Conservation (phyloP, 345 rosid species). For the Barbarea vulgaris region DNA sequence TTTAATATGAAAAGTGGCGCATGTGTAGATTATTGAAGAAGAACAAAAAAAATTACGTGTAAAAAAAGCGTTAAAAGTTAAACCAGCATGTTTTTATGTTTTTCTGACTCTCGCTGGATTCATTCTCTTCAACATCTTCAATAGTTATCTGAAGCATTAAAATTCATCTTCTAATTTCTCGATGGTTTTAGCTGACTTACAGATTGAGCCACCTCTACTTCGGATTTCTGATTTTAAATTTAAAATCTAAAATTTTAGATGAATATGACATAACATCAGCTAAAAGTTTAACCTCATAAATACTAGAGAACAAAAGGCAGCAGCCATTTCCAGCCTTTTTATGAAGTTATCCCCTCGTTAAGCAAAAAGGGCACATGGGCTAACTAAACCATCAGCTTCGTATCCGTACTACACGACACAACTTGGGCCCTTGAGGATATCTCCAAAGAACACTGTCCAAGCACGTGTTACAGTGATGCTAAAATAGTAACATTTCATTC, state of each 20-base stretch:
- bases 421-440: background rate
- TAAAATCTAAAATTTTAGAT: background rate
- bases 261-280: background rate
- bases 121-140: background rate
- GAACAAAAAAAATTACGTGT: background rate
- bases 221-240: background rate
- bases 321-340: slow-evolving; percentile 21
- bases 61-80: background rate
- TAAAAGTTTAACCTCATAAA: background rate
- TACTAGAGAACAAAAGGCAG: slow-evolving; percentile 5
- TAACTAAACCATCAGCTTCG: background rate
- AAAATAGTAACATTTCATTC: background rate
- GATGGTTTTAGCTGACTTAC: background rate
- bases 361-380: slow-evolving; percentile 24
- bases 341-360: slow-evolving; percentile 22
- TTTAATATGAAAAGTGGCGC: background rate
- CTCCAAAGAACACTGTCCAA: background rate
- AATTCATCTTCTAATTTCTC: background rate
- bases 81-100: background rate
- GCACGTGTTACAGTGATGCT: slow-evolving; percentile 4
- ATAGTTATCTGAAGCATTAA: background rate
- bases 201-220: background rate
- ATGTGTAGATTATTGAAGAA: background rate
- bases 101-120: background rate
- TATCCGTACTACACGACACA: slow-evolving; percentile 18